Evolutionary conservation across 441 rosid species (phyloP).

Genomic region (Erodium chrysanthum): DNA sequence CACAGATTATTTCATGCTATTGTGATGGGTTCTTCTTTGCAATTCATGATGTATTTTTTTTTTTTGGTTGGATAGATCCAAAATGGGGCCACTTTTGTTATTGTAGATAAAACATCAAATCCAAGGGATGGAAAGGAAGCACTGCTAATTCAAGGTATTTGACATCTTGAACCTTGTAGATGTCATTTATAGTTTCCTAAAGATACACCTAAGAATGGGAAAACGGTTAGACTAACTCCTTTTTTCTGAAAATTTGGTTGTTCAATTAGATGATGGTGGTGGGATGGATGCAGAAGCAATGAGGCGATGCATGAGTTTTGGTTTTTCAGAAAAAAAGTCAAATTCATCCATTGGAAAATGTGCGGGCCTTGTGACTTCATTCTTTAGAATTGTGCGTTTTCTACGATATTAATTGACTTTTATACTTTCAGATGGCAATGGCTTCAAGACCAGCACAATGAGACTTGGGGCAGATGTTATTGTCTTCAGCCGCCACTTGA

Average conservation of each 20-base stretch:
- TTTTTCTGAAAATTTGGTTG: slow-evolving; percentile 18
- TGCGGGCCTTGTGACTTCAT: slow-evolving; percentile 26
- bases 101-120: slow-evolving; percentile 63
- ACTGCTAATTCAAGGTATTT: slow-evolving; percentile 68
- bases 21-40: slow-evolving; percentile 23
- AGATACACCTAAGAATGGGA: neutral
- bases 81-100: slow-evolving; percentile 87
- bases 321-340: slow-evolving; percentile 78
- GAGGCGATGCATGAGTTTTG: slow-evolving; percentile 86
- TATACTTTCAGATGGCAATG: slow-evolving; percentile 80
- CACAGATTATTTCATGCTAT: slow-evolving; percentile 3
- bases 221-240: slow-evolving; percentile 11
- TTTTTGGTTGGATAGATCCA: slow-evolving; percentile 48
- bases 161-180: slow-evolving; percentile 8
- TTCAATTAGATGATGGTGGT: slow-evolving; percentile 71
- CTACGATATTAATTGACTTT: slow-evolving; percentile 18
- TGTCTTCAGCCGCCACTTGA: slow-evolving; percentile 67
- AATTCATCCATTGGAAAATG: slow-evolving; percentile 76
- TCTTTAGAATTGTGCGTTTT: slow-evolving; percentile 14
- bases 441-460: slow-evolving; percentile 98
- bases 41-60: slow-evolving; percentile 23
- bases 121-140: slow-evolving; percentile 70
- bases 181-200: neutral
- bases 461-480: slow-evolving; percentile 94
- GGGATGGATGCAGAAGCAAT: slow-evolving; percentile 90